Conservation (phyloP, 192 early-diverging fungal species). For the Obelidium mucronatum region DNA sequence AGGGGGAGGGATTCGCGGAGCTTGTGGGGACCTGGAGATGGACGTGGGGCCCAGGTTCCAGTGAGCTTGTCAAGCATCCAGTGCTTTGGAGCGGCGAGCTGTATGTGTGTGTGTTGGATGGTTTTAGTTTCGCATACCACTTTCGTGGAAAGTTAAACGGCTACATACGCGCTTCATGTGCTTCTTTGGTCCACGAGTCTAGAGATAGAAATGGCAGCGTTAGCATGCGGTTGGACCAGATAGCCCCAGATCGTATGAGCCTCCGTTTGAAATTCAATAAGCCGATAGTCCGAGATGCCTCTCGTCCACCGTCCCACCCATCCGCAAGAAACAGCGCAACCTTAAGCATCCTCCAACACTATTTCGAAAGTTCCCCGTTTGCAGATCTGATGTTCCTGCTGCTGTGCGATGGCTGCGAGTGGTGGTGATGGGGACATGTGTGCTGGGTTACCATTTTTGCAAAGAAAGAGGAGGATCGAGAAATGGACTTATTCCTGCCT, state of each 20-base stretch:
- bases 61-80: constrained; percentile 99
- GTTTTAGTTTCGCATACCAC: too few relatives aligned
- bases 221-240: too few relatives aligned
- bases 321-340: too few relatives aligned
- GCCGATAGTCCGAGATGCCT: too few relatives aligned
- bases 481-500: too few relatives aligned
- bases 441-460: too few relatives aligned
- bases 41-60: constrained; percentile 97
- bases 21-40: constrained; percentile 99
- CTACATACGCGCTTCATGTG: constrained; percentile 93
- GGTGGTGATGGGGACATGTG: background rate
- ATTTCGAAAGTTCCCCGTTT: background rate
- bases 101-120: background rate
- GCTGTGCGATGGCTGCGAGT: background rate
- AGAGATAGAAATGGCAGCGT: too few relatives aligned
- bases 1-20: constrained; percentile 98
- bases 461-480: too few relatives aligned
- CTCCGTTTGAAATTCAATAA: too few relatives aligned
- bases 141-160: background rate
- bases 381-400: background rate
- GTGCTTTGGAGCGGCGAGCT: constrained; percentile 96
- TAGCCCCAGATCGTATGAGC: too few relatives aligned
- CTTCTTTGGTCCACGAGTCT: constrained; percentile 98
- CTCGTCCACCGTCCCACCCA: too few relatives aligned
- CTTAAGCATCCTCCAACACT: background rate